Conservation (phyloP, 129 eudicot genomes). For the Pseudognaphalium luteoalbum region DNA sequence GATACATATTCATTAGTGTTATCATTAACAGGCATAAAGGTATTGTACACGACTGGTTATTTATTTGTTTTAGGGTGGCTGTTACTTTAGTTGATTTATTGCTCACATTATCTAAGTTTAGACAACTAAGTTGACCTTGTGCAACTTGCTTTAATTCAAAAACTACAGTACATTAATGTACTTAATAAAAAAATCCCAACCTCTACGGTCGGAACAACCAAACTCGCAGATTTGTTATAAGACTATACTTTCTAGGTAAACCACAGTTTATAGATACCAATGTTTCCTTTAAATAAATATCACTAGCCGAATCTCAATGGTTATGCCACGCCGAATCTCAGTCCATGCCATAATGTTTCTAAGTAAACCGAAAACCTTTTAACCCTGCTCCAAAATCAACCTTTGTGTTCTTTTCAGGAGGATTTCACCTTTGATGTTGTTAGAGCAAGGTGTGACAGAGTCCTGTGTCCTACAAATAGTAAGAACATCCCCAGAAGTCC, state of each 20-base stretch:
- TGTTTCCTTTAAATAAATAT: no score
- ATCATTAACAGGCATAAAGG: no score
- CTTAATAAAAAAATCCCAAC: not conserved
- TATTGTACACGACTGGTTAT: no score
- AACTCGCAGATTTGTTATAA: not conserved
- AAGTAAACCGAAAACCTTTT: not conserved
- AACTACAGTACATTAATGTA: not conserved
- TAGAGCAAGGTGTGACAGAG: conserved; percentile 83
- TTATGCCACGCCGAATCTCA: not conserved
- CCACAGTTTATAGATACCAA: not conserved
- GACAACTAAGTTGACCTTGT: no score
- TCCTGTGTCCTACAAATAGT: conserved; percentile 83
- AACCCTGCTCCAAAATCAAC: not conserved
- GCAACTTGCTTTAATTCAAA: no score
- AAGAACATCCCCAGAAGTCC: conserved; percentile 77
- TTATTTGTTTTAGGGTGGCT: no score
- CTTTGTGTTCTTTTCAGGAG: conserved; percentile 38
- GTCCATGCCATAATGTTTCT: not conserved
- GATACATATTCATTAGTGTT: no score
- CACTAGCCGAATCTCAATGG: not conserved
- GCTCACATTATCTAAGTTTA: no score
- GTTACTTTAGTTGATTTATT: no score
- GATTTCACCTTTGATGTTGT: conserved; percentile 82
- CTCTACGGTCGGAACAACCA: not conserved
- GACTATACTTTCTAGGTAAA: not conserved